Conservation (phyloP, 2,329 filamentous ascomycete genomes). For the Exophiala oligosperma region DNA sequence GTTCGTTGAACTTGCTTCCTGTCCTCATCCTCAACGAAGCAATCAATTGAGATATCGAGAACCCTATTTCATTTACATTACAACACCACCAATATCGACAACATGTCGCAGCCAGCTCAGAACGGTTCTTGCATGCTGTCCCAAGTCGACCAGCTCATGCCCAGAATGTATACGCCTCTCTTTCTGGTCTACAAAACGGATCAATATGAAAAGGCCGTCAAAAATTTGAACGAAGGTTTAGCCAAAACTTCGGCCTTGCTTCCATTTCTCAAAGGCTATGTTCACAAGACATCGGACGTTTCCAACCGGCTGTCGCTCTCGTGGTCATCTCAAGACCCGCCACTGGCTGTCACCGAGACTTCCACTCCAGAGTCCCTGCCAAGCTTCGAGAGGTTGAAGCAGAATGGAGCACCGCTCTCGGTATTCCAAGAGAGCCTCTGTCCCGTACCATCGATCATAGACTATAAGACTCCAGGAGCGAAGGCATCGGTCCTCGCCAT, state of each 20-base stretch:
- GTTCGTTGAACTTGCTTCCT: background rate
- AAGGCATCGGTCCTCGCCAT: slow-evolving; percentile 1
- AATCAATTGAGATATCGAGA: background rate
- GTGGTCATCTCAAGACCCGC: slow-evolving; percentile 9
- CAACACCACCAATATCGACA: background rate
- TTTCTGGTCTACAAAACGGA: slow-evolving; percentile 13
- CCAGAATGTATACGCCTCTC: slow-evolving; percentile 9
- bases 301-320: slow-evolving; percentile 10
- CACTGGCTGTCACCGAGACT: slow-evolving; percentile 5
- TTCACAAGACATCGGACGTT: slow-evolving; percentile 9
- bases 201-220: slow-evolving; percentile 10
- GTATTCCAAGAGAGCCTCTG: slow-evolving; percentile 7
- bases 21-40: slow-evolving; percentile 1
- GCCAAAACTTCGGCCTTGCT: slow-evolving; percentile 6
- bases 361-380: slow-evolving; percentile 5
- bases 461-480: slow-evolving; percentile 7
- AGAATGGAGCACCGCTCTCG: slow-evolving; percentile 3
- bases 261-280: slow-evolving; percentile 10
- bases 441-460: slow-evolving; percentile 7
- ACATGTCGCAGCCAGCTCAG: slow-evolving; percentile 8
- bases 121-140: slow-evolving; percentile 11
- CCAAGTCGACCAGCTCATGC: slow-evolving; percentile 10
- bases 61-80: background rate
- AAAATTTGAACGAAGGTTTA: slow-evolving; percentile 6
- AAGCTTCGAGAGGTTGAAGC: slow-evolving; percentile 10